Evolutionary conservation across 179 eudicot species (phyloP), one percentile per base, ranked within the genome.

Genomic region (Pouteria campechiana): DNA sequence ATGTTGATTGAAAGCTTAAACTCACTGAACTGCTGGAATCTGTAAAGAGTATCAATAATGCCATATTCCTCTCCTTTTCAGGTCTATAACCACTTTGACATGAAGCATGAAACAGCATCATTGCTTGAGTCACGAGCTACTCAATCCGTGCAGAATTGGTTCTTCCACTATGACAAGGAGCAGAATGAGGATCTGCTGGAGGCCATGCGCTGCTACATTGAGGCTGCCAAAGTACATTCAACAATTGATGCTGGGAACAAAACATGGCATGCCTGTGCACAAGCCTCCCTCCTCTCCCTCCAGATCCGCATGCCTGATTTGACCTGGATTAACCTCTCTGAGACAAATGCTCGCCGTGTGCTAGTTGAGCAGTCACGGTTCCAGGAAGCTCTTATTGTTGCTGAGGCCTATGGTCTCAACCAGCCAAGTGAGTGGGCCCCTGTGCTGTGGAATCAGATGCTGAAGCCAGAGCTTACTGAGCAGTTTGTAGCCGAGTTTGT

Each of bases 361-460:
- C 83, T 92, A 8, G 93, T 80, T 25, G 92, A 83, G 32, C 99
- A 92, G 65, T 75, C 94, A 28, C 81, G 82, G 39, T 92, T 92
- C 60, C 99, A 82, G 55, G 99, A 92, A 52, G 99, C 99, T 17
- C 65, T 92, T 18, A 87, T 92, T 55, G 94, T 92, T 36, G 99
- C 99, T 3, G 99, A 92, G 64, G 96, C 99, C 31, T 92, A 92
- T 60, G 69, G 69, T 41, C 82, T 92, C 28, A 92, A 92, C 70
- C 96, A 87, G 49, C 92, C 99, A 5, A 74, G 94, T 52, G 99
- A 92, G 54, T 92, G 99, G 99, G 92, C 96, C 32, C 74, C 77
- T 6, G 99, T 87, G 17, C 74, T 92, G 33, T 92, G 99, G 99
- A 79, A 79, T 45, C 96, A 77, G 62, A 92, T 92, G 96, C 78